Base-by-base conservation (phyloP, 192 early-diverging fungal species). In the Rhizoclosmatium globosum region DNA sequence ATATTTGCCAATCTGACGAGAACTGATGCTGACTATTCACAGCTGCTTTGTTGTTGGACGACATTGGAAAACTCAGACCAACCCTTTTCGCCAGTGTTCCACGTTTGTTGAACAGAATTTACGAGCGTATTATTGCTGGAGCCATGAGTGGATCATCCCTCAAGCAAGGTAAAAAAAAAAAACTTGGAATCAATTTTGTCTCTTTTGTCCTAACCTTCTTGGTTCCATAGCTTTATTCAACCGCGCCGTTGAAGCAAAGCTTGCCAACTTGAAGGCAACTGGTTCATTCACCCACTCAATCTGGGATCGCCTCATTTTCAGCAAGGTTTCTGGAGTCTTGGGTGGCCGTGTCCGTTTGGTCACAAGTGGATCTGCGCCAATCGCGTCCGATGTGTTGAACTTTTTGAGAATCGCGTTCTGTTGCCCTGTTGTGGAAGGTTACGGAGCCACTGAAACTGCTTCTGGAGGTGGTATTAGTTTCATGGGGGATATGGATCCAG, bases 291-390 rank as follows among this genome's bases (percentile, higher is more conserved):
- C 85, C 13, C 94, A 96, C 79, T 77, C 87, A 6, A 73, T 98
- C 42, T 97, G 95, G 95, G 97, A 99, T 84, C 79, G 88, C 47
- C 50, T 99, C 2, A 74, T 98, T 41, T 98, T 99, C 81, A 89
- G 87, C 79, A 95, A 97, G 79, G 87, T 97, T 71, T 88, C 89
- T 50, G 86, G 87, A 41, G 79, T 91, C 50, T 86, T 98, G 21
- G 97, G 97, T 75, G 97, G 88, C 0, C 53, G 82, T 21, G 77
- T 91, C 42, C 74, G 82, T 3, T 50, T 83, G 45, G 81, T 89
- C 50, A 23, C 84, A 17, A 74, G 83, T 42, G 87, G 89, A 3
- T 66, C 79, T 1, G 90, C 89, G 2, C 89, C 90, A 2, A 85
- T 90, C 56, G 71, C 80, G 7, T 77, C 83, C 38, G 87, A 90